A percentile compares a stretch with the other conserved stretches of the same genome.
These are phyloP conservation scores for Ilyonectria robusta DNA, from an alignment of 2,329 filamentous ascomycete genomes.

Conservation along the genomic window DNA sequence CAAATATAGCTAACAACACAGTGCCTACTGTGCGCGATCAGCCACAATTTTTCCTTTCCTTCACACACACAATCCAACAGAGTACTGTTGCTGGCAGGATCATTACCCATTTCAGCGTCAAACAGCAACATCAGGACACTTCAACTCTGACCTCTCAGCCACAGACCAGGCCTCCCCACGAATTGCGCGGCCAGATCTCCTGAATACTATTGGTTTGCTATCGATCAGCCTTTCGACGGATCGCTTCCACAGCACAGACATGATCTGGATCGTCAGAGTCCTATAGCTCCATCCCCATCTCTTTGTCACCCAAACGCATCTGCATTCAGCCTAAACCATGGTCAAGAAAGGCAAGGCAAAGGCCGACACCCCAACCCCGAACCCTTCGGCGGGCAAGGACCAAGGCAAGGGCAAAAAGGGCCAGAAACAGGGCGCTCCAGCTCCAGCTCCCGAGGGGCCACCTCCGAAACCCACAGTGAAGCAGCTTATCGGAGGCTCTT, in stretches of 20 bases:
- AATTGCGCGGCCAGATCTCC: not conserved
- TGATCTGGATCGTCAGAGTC: not conserved
- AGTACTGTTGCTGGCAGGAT: not conserved
- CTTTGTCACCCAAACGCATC: not conserved
- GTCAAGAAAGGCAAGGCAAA: conserved; percentile 69
- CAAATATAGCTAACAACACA: not conserved
- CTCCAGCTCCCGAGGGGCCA: conserved; percentile 52
- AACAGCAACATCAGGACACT: not conserved
- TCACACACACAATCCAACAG: conserved; percentile 20
- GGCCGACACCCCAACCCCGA: conserved; percentile 56
- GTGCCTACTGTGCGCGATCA: conserved; percentile 27
- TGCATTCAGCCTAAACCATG: conserved; percentile 52
- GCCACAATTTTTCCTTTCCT: conserved; percentile 14
- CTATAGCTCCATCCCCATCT: not conserved
- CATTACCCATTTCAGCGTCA: not conserved
- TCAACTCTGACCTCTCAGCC: not conserved
- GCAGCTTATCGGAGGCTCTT: conserved; percentile 92
- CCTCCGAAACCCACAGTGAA: conserved; percentile 75
- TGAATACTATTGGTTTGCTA: not conserved
- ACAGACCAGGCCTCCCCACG: not conserved
- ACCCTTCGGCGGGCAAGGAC: conserved; percentile 58
- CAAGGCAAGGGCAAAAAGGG: conserved; percentile 59
- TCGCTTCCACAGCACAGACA: not conserved
- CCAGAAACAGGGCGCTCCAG: conserved; percentile 49
- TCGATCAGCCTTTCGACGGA: not conserved